Conservation (phyloP, 73 alveolate genomes). For the Paramecium bursaria region DNA sequence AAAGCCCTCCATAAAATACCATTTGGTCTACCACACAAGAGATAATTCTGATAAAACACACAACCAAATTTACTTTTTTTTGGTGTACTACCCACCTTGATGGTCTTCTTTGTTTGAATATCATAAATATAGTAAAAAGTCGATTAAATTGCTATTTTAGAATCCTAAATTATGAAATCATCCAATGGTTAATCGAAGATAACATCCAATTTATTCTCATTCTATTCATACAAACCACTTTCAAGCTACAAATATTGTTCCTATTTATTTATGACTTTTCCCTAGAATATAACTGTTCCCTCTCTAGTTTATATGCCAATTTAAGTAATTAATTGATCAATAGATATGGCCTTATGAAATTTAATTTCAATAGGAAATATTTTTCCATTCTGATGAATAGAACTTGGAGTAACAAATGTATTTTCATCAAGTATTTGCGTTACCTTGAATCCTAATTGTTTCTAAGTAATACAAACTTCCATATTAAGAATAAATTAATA, state of each 20-base stretch:
- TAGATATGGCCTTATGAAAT: slow-evolving; percentile 1
- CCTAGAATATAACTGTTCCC: slow-evolving; percentile 1
- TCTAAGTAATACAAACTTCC: too few relatives aligned
- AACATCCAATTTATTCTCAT: too few relatives aligned
- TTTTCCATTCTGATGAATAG: slow-evolving; percentile 21
- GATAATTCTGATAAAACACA: background rate
- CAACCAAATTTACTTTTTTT: slow-evolving; percentile 43
- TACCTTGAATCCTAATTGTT: too few relatives aligned
- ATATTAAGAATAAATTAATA: too few relatives aligned
- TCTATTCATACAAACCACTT: too few relatives aligned
- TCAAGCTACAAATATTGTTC: too few relatives aligned
- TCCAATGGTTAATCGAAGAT: slow-evolving; percentile 6
- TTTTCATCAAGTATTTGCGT: slow-evolving; percentile 29
- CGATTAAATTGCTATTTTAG: slow-evolving; percentile 17
- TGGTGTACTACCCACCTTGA: slow-evolving; percentile 40
- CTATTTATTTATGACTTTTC: too few relatives aligned
- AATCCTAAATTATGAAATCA: background rate
- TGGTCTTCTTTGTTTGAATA: slow-evolving; percentile 3
- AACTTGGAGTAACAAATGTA: slow-evolving; percentile 24
- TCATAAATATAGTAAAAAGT: slow-evolving; percentile 30
- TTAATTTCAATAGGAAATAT: slow-evolving; percentile 26
- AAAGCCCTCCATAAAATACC: slow-evolving; percentile 45
- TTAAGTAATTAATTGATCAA: background rate
- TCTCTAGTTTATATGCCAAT: slow-evolving; percentile 2
- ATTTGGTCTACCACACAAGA: slow-evolving; percentile 38